phyloP scores from a whole-genome alignment of 2,329 filamentous ascomycete species.

The Trichoderma sp. region DNA sequence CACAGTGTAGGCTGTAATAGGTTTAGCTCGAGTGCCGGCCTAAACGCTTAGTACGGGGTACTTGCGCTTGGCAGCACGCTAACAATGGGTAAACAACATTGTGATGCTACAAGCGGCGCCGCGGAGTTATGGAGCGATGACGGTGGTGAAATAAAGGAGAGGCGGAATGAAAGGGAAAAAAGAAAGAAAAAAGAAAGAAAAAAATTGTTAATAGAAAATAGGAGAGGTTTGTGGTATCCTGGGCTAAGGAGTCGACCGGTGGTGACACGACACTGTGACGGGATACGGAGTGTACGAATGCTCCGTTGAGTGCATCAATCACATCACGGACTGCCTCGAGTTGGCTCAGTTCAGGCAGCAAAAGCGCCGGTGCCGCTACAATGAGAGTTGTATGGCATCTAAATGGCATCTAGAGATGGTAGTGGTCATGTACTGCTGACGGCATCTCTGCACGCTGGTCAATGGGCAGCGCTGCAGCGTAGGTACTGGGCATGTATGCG shows the following conservation, averaged over 20 bases:
- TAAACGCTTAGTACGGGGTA: neutral
- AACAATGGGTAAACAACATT: neutral
- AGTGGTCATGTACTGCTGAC: too few species aligned
- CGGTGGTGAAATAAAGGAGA: neutral
- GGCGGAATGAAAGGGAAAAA: neutral
- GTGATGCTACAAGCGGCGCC: conserved; percentile 10
- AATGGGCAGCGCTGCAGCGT: neutral
- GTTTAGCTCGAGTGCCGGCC: neutral
- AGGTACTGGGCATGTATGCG: neutral
- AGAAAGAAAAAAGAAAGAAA: neutral
- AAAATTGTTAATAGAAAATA: neutral
- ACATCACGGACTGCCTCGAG: neutral
- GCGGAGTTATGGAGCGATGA: neutral
- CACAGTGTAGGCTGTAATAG: neutral
- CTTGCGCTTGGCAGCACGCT: conserved; percentile 3
- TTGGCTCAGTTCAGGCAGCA: neutral
- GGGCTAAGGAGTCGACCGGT: neutral
- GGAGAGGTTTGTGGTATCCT: neutral
- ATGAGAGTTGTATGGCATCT: too few species aligned
- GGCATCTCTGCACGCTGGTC: too few species aligned
- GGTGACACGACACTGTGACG: neutral
- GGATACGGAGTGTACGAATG: neutral
- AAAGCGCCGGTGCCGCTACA: neutral
- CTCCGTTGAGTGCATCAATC: neutral
- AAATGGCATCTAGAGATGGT: neutral